A percentile compares a stretch with the other conserved stretches of the same genome.
These are phyloP conservation scores for Aspergillus uvarum DNA, from an alignment of 2,329 filamentous ascomycete species.

Conservation along the genomic window DNA sequence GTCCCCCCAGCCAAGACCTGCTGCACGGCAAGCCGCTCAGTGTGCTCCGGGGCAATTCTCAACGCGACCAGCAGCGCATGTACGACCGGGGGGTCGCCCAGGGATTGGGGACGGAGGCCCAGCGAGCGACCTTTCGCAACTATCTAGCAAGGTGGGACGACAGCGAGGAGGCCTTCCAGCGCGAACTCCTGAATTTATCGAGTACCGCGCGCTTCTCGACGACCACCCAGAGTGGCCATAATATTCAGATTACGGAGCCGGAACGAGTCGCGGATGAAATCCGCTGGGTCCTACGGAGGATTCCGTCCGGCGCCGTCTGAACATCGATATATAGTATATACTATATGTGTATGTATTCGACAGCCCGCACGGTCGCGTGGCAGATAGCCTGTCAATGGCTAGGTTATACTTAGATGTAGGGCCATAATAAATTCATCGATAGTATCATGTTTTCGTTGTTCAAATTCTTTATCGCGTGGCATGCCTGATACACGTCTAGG, in stretches of 20 bases:
- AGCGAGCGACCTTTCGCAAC: conserved; percentile 28
- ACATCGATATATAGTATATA: too few relatives aligned
- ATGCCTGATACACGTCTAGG: too few relatives aligned
- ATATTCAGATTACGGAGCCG: conserved; percentile 38
- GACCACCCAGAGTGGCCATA: conserved; percentile 36
- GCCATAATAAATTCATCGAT: too few relatives aligned
- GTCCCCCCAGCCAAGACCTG: conserved; percentile 27
- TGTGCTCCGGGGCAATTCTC: conserved; percentile 28
- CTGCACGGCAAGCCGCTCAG: conserved; percentile 26
- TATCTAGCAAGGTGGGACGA: conserved; percentile 28
- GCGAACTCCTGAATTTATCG: conserved; percentile 30
- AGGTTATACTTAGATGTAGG: too few relatives aligned
- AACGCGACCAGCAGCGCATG: conserved; percentile 31
- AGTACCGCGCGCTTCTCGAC: conserved; percentile 28
- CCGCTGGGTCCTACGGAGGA: conserved; percentile 29
- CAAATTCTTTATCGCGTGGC: too few relatives aligned
- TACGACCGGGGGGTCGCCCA: conserved; percentile 33
- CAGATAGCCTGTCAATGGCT: too few relatives aligned
- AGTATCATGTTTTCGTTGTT: too few relatives aligned
- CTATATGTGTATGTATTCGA: too few relatives aligned
- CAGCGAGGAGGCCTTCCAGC: conserved; percentile 31
- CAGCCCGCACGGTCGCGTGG: too few relatives aligned
- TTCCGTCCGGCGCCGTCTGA: neutral
- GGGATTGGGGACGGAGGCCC: conserved; percentile 36
- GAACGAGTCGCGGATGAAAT: conserved; percentile 37